Conservation (phyloP, 2,329 filamentous ascomycete genomes). For the Botryotinia calthae region DNA sequence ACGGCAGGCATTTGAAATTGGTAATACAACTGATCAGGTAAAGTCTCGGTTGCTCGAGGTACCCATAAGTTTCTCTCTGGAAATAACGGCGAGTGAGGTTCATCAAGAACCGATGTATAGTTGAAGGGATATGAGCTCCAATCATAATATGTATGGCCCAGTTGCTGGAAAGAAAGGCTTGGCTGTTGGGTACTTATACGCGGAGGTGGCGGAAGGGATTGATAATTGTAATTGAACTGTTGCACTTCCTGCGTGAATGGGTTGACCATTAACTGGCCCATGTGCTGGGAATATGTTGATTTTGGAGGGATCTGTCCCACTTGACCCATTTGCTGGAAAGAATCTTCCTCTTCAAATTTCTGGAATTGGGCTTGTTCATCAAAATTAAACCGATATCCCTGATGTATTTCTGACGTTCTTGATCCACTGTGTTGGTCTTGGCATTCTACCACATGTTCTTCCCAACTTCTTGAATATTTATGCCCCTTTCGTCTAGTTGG, state of each 20-base stretch:
- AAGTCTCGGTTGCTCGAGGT: background rate
- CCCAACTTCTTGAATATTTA: background rate
- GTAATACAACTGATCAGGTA: background rate
- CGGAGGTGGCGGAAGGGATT: background rate
- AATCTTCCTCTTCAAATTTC: too few relatives aligned
- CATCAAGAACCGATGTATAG: background rate
- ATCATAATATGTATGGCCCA: background rate
- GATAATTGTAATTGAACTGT: background rate
- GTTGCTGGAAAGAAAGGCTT: background rate
- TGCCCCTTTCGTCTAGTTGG: background rate
- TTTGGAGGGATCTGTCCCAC: background rate
- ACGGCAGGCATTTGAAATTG: too few relatives aligned
- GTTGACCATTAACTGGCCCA: background rate
- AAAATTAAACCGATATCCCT: background rate
- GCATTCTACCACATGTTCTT: background rate
- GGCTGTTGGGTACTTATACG: too few relatives aligned
- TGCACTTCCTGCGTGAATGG: background rate
- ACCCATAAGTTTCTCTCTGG: conserved; percentile 2
- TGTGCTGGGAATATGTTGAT: background rate
- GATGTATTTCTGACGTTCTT: too few relatives aligned
- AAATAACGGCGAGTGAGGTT: background rate
- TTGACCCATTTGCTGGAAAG: background rate
- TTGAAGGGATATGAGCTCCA: background rate
- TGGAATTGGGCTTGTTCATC: background rate
- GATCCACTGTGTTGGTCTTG: background rate